Evolutionary conservation across 805 yeast genomes (phyloP), one percentile per base, ranked within the genome.

Genomic region (Candida lessepsii): DNA sequence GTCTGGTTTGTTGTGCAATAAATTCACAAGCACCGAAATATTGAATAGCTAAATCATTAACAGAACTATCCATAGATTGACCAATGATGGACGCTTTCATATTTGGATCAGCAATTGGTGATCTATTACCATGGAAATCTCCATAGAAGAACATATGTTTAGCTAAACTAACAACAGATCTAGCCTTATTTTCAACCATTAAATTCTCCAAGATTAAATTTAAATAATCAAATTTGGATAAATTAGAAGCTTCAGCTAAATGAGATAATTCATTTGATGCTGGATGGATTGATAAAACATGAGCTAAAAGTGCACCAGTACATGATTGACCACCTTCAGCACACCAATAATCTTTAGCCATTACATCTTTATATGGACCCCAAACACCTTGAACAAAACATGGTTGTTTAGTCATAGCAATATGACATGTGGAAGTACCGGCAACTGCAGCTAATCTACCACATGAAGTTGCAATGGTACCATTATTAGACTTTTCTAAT

Each of bases 321-420:
- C 96, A 86, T 11, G 95, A 83, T 63, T 93, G 99, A n/a, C 99
- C 99, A 57, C 99, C 99, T 65, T 93, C 99, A 10, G 98, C 96
- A 48, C 90, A 73, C 98, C 98, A 93, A 55, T 72, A 83, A 5
- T 81, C 88, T 20, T 85, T 83, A n/a, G 95, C 85, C 70, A 91
- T 75, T 4, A 87, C 96, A 61, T 90, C 96, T 54, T 89, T 76
- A 65, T 93, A 93, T 2, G 99, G 99, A 10, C 99, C 99, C 99
- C 99, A 93, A 24, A 93, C 96, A 45, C 99, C 99, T 31, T 87
- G 80, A 8, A 91, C 98, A 59, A 91, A 90, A 31, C 88, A 79
- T 0, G 96, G 85, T 21, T 86, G 83, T 45, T 78, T 75, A 20
- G 95, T 83, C 74, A 91, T 74, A 42, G 87, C 89, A 52, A 93